These are phyloP conservation scores for Adenanthera pavonina DNA, from an alignment of 306 rosid species.

Conservation along the genomic window DNA sequence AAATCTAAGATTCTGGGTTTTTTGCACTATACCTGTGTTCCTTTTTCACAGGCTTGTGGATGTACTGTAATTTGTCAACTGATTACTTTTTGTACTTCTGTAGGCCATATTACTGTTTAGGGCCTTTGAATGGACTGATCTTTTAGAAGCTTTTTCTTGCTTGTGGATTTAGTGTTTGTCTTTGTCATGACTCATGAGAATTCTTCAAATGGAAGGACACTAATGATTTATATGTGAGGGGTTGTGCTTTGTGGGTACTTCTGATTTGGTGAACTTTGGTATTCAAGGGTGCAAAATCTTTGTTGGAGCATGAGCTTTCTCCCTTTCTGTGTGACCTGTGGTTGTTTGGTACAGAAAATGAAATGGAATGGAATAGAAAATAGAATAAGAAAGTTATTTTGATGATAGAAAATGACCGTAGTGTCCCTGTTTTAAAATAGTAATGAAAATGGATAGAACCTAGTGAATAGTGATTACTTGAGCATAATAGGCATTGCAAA, in stretches of 20 bases:
- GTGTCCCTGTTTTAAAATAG: too few species aligned
- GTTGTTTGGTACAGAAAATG: neutral
- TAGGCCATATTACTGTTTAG: neutral
- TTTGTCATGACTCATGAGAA: neutral
- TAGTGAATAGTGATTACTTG: too few species aligned
- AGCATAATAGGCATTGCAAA: too few species aligned
- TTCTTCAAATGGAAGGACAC: neutral
- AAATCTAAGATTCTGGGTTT: conserved; percentile 4
- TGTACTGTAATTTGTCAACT: neutral
- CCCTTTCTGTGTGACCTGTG: neutral
- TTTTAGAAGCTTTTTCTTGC: neutral
- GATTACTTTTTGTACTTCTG: neutral
- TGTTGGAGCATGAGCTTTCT: conserved; percentile 5
- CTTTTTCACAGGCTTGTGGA: neutral
- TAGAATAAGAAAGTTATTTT: neutral
- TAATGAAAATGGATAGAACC: too few species aligned
- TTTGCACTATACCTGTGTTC: neutral
- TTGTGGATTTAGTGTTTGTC: neutral
- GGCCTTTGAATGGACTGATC: conserved; percentile 12
- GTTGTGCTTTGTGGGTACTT: neutral
- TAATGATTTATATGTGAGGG: neutral
- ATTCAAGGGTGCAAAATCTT: neutral
- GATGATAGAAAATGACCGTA: too few species aligned
- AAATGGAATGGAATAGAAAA: neutral
- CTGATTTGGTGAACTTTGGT: conserved; percentile 11